These are phyloP conservation scores for Hymenoscyphus fructigenus DNA, from an alignment of 2,329 filamentous ascomycete genomes.

Conservation along the genomic window DNA sequence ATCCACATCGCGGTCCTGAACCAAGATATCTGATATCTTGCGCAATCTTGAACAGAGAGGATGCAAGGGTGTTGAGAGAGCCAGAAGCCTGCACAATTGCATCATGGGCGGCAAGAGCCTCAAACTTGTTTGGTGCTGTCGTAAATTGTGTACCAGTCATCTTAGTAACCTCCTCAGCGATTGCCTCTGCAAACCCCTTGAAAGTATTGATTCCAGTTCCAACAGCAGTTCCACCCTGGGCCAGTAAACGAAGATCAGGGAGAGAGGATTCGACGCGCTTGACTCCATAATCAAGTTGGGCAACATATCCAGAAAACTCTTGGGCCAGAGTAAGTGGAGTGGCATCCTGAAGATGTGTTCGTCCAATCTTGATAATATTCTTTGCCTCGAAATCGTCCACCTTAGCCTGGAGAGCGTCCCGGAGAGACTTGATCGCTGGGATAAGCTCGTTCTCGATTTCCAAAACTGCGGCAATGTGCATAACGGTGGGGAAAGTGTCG, in stretches of 20 bases:
- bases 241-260: conserved; percentile 81
- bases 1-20: conserved; percentile 90
- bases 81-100: conserved; percentile 93
- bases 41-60: conserved; percentile 94
- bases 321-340: conserved; percentile 94
- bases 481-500: conserved; percentile 98
- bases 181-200: conserved; percentile 89
- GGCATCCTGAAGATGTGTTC: conserved; percentile 95
- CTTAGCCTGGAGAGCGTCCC: conserved; percentile 83
- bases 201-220: conserved; percentile 98
- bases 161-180: conserved; percentile 86
- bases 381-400: conserved; percentile 78
- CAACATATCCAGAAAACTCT: conserved; percentile 96
- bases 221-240: conserved; percentile 94
- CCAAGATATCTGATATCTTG: conserved; percentile 98
- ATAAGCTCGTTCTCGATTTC: conserved; percentile 86
- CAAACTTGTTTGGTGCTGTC: conserved; percentile 98
- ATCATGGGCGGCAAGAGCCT: conserved; percentile 93
- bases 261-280: conserved; percentile 80
- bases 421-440: conserved; percentile 78
- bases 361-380: conserved; percentile 97
- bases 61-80: conserved; percentile 87
- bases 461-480: conserved; percentile 97
- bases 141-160: conserved; percentile 92
- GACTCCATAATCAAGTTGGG: conserved; percentile 88